Evolutionary conservation across 176 grass and related monocot species (phyloP).

Genomic region (Zizania latifolia): DNA sequence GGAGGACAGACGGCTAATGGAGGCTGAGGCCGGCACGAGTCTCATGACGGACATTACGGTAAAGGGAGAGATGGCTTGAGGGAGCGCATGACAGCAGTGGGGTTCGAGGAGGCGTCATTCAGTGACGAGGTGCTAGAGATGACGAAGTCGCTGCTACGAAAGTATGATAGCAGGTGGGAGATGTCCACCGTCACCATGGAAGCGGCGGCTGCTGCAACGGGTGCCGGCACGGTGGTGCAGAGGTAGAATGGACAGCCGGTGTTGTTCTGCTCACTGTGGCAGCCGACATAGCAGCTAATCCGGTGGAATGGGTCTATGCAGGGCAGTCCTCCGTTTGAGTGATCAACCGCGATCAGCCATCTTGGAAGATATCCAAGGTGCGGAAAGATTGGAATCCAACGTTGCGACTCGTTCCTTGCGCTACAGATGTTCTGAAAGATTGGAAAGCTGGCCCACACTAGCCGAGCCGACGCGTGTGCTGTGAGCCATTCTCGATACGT

Average conservation of each 20-base stretch:
- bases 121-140: constrained; percentile 61
- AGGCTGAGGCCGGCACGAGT: constrained; percentile 57
- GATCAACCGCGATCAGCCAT: too few species aligned
- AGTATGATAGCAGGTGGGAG: constrained; percentile 93
- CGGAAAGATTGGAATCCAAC: too few species aligned
- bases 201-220: background rate
- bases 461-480: too few species aligned
- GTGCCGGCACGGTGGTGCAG: constrained; percentile 36
- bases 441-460: too few species aligned
- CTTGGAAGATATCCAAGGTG: too few species aligned
- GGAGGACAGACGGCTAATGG: constrained; percentile 54
- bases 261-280: constrained; percentile 91
- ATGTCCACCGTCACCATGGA: constrained; percentile 33
- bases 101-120: constrained; percentile 67
- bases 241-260: constrained; percentile 88
- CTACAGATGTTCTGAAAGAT: too few species aligned
- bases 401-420: too few species aligned
- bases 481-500: too few species aligned
- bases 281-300: constrained; percentile 15
- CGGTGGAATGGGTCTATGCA: background rate
- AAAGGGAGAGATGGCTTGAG: constrained; percentile 60
- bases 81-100: constrained; percentile 53
- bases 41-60: background rate
- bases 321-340: too few species aligned
- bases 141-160: constrained; percentile 61